phyloP scores from a whole-genome alignment of 108 stramenopile genomes.

The Stephanodiscus triporus region DNA sequence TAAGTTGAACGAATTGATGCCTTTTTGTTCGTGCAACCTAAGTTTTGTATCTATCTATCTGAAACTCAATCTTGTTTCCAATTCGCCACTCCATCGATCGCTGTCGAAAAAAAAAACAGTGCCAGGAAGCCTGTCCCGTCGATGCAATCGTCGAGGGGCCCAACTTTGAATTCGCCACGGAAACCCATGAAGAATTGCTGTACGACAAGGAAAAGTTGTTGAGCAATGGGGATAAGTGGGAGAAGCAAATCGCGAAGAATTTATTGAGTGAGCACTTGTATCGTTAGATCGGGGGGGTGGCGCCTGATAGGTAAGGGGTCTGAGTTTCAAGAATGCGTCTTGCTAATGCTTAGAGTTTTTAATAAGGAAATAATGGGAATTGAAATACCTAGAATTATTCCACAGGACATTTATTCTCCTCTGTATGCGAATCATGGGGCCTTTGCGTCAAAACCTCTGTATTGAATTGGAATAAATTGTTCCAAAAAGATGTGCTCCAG shows the following conservation, averaged over 20 bases:
- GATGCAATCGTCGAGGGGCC: slow-evolving; percentile 99
- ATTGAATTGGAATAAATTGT: no score
- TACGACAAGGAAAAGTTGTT: slow-evolving; percentile 99
- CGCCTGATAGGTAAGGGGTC: background rate
- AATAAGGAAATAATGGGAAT: background rate
- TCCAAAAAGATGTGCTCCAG: no score
- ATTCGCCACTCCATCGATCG: background rate
- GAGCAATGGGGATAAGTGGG: slow-evolving; percentile 99
- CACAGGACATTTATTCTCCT: no score
- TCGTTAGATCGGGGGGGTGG: slow-evolving; percentile 65
- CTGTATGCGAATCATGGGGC: no score
- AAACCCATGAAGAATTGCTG: slow-evolving; percentile 98
- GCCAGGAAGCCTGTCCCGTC: slow-evolving; percentile 97
- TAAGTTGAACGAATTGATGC: slow-evolving; percentile 25
- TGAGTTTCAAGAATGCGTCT: background rate
- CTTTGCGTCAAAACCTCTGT: no score
- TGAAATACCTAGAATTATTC: no score
- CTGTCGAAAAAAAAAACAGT: slow-evolving; percentile 37
- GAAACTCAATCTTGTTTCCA: background rate
- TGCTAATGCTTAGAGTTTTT: no score
- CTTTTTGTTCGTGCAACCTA: background rate
- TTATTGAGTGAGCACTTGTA: slow-evolving; percentile 95
- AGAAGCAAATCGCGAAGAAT: slow-evolving; percentile 97
- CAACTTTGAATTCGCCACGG: slow-evolving; percentile 99
- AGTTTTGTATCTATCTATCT: background rate